A percentile compares a stretch with the other conserved stretches of the same genome.
Evolutionary conservation across 805 yeast species (phyloP).

Genomic region (Debaryomyces hansenii): DNA sequence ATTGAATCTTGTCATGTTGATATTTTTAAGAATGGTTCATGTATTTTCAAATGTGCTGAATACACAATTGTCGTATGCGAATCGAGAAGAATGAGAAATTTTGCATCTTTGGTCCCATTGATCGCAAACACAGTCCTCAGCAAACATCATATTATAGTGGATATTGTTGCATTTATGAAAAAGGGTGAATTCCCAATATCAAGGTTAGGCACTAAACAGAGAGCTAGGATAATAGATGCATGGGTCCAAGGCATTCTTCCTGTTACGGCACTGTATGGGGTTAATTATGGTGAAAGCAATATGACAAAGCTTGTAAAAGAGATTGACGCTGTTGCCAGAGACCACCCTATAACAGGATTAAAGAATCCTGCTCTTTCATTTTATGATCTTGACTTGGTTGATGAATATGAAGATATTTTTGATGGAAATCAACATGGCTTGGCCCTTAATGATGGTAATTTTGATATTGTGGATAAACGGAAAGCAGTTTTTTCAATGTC

Average conservation of each 20-base stretch:
- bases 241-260: constrained; percentile 50
- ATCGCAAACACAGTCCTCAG: constrained; percentile 76
- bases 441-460: constrained; percentile 21
- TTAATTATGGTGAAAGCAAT: constrained; percentile 68
- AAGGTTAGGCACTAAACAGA: constrained; percentile 71
- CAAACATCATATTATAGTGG: constrained; percentile 78
- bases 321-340: constrained; percentile 44
- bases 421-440: constrained; percentile 32
- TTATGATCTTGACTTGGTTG: constrained; percentile 29
- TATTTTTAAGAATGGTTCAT: constrained; percentile 60
- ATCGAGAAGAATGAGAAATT: constrained; percentile 45
- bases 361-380: constrained; percentile 43
- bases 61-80: constrained; percentile 76
- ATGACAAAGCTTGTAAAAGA: constrained; percentile 59
- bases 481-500: constrained; percentile 14
- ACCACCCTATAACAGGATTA: constrained; percentile 39
- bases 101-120: constrained; percentile 79
- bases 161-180: constrained; percentile 77
- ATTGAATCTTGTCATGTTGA: constrained; percentile 47
- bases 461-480: constrained; percentile 3
- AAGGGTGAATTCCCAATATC: constrained; percentile 66
- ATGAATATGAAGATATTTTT: constrained; percentile 26
- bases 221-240: constrained; percentile 64
- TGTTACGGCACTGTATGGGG: constrained; percentile 41
- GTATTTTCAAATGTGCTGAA: constrained; percentile 81